A percentile compares a stretch with the other conserved stretches of the same genome.
These are phyloP conservation scores for Euphorbia lathyris DNA, from an alignment of 345 rosid species.

Conservation along the genomic window DNA sequence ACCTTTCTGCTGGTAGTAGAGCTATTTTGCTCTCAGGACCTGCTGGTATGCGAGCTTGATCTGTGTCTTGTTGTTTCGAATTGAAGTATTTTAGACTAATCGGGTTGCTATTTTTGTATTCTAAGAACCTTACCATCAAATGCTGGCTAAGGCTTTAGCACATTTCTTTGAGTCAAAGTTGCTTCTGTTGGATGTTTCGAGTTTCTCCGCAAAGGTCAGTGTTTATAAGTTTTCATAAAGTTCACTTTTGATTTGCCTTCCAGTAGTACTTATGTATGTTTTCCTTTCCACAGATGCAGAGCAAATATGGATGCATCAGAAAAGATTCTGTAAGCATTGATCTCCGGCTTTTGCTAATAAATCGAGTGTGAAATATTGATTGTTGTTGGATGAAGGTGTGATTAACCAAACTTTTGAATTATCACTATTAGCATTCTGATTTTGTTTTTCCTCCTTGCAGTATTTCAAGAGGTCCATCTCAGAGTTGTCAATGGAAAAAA, in stretches of 20 bases:
- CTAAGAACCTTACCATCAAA: slow-evolving; percentile 82
- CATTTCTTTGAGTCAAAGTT: slow-evolving; percentile 78
- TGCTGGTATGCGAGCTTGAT: slow-evolving; percentile 53
- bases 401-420: background rate
- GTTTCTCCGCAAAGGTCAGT: slow-evolving; percentile 77
- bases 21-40: slow-evolving; percentile 89
- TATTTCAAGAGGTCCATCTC: slow-evolving; percentile 70
- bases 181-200: slow-evolving; percentile 66
- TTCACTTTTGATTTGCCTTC: background rate
- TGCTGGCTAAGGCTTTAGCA: slow-evolving; percentile 90
- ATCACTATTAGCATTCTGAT: slow-evolving; percentile 8
- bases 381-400: background rate
- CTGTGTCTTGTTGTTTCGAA: slow-evolving; percentile 1
- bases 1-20: slow-evolving; percentile 90
- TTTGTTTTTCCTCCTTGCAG: slow-evolving; percentile 39
- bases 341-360: slow-evolving; percentile 5
- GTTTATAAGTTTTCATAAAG: background rate
- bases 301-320: slow-evolving; percentile 73
- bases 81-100: slow-evolving; percentile 16
- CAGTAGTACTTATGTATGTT: slow-evolving; percentile 17
- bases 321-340: slow-evolving; percentile 60
- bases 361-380: background rate
- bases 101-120: slow-evolving; percentile 15
- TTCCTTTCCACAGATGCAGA: slow-evolving; percentile 62
- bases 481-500: slow-evolving; percentile 59